These are phyloP conservation scores for Cymbidium sinense DNA, from an alignment of 106 monocot genomes.

Conservation along the genomic window DNA sequence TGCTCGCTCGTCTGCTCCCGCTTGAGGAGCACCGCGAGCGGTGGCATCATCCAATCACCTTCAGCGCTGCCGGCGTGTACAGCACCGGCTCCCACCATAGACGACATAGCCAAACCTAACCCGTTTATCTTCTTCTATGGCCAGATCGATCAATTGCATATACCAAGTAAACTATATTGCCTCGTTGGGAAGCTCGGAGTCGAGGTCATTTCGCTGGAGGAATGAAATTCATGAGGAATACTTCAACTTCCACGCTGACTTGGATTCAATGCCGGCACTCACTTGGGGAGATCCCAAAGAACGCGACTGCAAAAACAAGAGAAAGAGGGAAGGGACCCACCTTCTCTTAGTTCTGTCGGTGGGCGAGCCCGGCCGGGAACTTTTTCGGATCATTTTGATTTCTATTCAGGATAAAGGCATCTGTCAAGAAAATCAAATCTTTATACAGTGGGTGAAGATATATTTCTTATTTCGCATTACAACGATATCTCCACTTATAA, in stretches of 20 bases:
- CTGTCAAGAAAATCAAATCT: too few relatives aligned
- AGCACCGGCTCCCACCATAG: slow-evolving; percentile 1
- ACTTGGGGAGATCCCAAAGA: too few relatives aligned
- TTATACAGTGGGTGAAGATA: too few relatives aligned
- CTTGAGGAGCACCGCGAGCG: slow-evolving; percentile 63
- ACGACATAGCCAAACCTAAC: neutral
- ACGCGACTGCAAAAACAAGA: too few relatives aligned
- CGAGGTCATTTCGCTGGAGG: neutral
- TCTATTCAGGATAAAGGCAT: too few relatives aligned
- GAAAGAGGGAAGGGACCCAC: too few relatives aligned
- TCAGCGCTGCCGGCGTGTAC: slow-evolving; percentile 3
- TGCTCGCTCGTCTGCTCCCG: slow-evolving; percentile 58
- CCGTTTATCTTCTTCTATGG: neutral
- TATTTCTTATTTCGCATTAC: too few relatives aligned
- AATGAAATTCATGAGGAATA: neutral
- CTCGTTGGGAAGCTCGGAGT: neutral
- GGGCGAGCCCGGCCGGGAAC: too few relatives aligned
- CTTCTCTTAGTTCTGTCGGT: too few relatives aligned
- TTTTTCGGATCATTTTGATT: too few relatives aligned
- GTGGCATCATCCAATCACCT: slow-evolving; percentile 40
- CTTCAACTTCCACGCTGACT: neutral
- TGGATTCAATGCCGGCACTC: neutral
- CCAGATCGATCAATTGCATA: neutral
- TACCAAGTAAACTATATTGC: neutral
- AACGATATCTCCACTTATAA: too few relatives aligned